Conservation (phyloP, 2,329 filamentous ascomycete genomes). For the Coniochaeta prunicola region DNA sequence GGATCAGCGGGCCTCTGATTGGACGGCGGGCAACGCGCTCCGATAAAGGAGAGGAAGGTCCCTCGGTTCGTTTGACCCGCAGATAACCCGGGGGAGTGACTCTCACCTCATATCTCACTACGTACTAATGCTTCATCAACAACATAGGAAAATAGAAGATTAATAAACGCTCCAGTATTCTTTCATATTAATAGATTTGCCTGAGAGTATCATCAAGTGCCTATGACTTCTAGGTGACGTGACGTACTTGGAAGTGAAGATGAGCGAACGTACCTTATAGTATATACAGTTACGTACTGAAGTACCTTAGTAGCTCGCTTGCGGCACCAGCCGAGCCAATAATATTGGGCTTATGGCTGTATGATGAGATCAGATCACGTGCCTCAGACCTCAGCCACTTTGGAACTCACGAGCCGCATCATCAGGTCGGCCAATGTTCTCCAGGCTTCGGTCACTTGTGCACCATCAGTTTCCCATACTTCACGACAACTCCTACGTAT, state of each 20-base stretch:
- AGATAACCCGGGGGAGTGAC: too few species aligned
- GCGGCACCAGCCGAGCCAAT: neutral
- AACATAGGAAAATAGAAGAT: too few species aligned
- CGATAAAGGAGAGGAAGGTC: conserved; percentile 4
- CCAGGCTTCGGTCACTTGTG: neutral
- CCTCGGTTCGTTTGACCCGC: neutral
- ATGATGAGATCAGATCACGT: neutral
- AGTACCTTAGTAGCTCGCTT: neutral
- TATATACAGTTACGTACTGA: neutral
- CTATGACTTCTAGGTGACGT: neutral
- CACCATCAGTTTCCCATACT: neutral
- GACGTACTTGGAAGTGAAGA: neutral
- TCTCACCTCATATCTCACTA: too few species aligned
- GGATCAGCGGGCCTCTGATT: neutral
- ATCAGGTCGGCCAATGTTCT: neutral
- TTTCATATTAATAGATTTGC: too few species aligned
- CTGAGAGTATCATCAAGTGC: neutral
- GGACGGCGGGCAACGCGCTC: neutral
- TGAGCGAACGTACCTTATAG: too few species aligned
- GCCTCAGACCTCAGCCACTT: neutral
- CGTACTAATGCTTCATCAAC: neutral
- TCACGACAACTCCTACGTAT: neutral
- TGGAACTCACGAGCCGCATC: neutral
- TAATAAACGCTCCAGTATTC: too few species aligned
- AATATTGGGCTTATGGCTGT: neutral